Conservation (phyloP, 1,284 basidiomycete genomes). For the Pholiota adiposa region DNA sequence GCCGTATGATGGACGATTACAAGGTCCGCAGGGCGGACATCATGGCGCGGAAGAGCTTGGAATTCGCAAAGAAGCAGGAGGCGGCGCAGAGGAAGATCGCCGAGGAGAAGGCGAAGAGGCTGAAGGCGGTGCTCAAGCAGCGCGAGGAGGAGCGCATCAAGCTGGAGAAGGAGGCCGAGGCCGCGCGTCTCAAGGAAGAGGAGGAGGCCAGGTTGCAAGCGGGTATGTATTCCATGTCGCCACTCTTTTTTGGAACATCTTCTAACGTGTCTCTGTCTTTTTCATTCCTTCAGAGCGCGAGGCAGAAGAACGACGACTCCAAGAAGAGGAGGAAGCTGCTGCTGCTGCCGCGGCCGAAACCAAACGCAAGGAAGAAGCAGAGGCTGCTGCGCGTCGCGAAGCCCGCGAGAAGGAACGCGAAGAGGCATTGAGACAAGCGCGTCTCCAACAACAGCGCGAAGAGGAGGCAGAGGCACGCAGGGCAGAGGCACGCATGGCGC, state of each 20-base stretch:
- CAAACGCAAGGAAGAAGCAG: constrained; percentile 67
- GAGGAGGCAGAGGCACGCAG: constrained; percentile 75
- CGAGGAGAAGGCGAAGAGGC: constrained; percentile 84
- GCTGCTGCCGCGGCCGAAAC: constrained; percentile 54
- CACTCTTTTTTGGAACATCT: not conserved
- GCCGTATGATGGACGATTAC: constrained; percentile 82
- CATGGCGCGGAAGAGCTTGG: constrained; percentile 68
- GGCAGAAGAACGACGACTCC: constrained; percentile 48
- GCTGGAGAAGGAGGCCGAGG: constrained; percentile 53
- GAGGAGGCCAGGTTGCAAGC: constrained; percentile 55
- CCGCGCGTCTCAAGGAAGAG: constrained; percentile 50
- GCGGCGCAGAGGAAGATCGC: constrained; percentile 76
- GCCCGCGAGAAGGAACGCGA: constrained; percentile 72
- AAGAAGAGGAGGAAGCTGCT: constrained; percentile 60
- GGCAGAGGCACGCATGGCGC: constrained; percentile 48
- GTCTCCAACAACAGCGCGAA: constrained; percentile 72
- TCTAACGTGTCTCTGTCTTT: constrained; percentile 4
- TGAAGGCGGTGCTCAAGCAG: constrained; percentile 54
- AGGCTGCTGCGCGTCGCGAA: constrained; percentile 53
- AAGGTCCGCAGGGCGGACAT: constrained; percentile 62
- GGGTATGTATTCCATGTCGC: constrained; percentile 46
- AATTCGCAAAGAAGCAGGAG: constrained; percentile 68
- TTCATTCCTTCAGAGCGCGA: constrained; percentile 15
- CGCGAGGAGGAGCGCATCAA: constrained; percentile 62
- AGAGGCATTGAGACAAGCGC: constrained; percentile 59